A percentile compares a stretch with the other conserved stretches of the same genome.
These are phyloP conservation scores for Talaromyces pinophilus DNA, from an alignment of 2,329 filamentous ascomycete genomes.

Conservation along the genomic window DNA sequence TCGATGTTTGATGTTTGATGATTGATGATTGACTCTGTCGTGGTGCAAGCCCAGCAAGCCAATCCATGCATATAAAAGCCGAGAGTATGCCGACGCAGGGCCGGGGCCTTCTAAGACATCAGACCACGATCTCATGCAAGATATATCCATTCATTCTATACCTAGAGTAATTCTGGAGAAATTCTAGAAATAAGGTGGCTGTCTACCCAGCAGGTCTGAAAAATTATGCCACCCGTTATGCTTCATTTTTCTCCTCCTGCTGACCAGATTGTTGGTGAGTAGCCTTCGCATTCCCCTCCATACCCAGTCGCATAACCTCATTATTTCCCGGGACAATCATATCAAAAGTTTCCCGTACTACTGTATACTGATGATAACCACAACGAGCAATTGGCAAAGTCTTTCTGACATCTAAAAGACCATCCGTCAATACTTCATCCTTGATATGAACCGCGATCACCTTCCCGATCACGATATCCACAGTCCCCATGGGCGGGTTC, in stretches of 20 bases:
- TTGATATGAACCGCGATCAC: slow-evolving; percentile 61
- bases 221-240: not conserved
- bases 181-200: not conserved
- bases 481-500: slow-evolving; percentile 59
- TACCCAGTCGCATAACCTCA: slow-evolving; percentile 42
- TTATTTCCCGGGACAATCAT: slow-evolving; percentile 50
- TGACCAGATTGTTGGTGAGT: slow-evolving; percentile 20
- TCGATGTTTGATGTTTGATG: not conserved
- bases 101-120: not conserved
- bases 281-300: slow-evolving; percentile 42
- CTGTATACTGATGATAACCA: slow-evolving; percentile 62
- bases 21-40: not conserved
- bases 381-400: slow-evolving; percentile 61
- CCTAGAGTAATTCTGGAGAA: not conserved
- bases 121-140: not conserved
- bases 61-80: not conserved
- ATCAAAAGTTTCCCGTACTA: slow-evolving; percentile 59
- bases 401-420: slow-evolving; percentile 58
- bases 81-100: not conserved
- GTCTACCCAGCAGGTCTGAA: not conserved
- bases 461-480: slow-evolving; percentile 59
- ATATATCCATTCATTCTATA: not conserved
- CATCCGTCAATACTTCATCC: slow-evolving; percentile 57
- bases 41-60: not conserved
- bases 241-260: not conserved